Evolutionary conservation across 345 rosid genomes (phyloP).

Genomic region (Anacardium occidentale): DNA sequence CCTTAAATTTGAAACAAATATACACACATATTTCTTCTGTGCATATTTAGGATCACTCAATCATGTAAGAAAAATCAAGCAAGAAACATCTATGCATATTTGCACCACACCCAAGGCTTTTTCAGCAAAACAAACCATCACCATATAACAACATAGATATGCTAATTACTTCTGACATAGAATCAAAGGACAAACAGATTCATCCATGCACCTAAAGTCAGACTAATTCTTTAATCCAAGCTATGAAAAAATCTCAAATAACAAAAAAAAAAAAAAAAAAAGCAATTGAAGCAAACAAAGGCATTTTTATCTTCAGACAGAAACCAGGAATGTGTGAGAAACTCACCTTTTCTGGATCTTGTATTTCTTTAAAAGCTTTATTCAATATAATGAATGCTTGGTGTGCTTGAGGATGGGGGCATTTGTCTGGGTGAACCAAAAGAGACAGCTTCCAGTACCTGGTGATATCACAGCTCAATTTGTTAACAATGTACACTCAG

Average conservation of each 20-base stretch:
- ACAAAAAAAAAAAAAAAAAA: not conserved
- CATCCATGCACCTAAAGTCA: not conserved
- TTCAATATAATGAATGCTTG: conserved; percentile 80
- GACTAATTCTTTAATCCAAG: not conserved
- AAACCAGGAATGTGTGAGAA: not conserved
- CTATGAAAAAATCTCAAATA: not conserved
- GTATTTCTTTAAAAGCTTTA: conserved; percentile 86
- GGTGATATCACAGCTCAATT: not conserved
- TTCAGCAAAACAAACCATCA: too few relatives aligned
- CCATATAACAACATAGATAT: not conserved
- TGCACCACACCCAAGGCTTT: not conserved
- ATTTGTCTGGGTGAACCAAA: conserved; percentile 92
- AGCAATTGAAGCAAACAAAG: conserved; percentile 4
- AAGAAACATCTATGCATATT: too few relatives aligned
- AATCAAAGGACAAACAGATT: not conserved
- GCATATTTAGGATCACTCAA: too few relatives aligned
- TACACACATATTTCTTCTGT: too few relatives aligned
- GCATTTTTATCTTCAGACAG: not conserved
- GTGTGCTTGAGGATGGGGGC: conserved; percentile 95
- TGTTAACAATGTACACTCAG: conserved; percentile 1
- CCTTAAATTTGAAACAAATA: too few relatives aligned
- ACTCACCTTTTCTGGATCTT: conserved; percentile 89
- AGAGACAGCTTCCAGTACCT: conserved; percentile 98
- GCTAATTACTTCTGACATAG: not conserved
- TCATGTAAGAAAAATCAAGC: too few relatives aligned